Percentiles rank a stretch among this genome's conserved stretches.
phyloP scores from a whole-genome alignment of 192 early-diverging fungal genomes.

The Entomortierella beljakovae region DNA sequence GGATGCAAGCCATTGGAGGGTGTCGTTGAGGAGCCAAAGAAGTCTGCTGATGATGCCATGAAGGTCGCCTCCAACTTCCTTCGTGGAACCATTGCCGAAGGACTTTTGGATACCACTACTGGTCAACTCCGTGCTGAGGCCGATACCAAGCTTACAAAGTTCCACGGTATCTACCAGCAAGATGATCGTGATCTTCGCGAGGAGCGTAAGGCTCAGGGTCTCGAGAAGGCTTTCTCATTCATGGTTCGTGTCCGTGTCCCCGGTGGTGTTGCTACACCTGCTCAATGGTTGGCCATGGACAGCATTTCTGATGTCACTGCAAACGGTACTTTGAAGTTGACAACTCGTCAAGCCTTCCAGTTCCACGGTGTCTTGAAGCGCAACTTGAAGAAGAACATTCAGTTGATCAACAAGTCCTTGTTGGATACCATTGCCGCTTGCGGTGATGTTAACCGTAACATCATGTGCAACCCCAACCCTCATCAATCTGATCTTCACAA shows the following conservation, averaged over 20 bases:
- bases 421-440: constrained; percentile 97
- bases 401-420: constrained; percentile 90
- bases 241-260: constrained; percentile 98
- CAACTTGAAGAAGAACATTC: constrained; percentile 88
- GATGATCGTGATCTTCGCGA: constrained; percentile 96
- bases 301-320: constrained; percentile 85
- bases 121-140: constrained; percentile 85
- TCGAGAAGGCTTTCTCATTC: constrained; percentile 94
- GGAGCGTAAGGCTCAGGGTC: constrained; percentile 82
- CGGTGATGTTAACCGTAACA: constrained; percentile 98
- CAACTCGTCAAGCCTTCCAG: constrained; percentile 97
- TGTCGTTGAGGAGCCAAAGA: constrained; percentile 71
- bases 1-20: constrained; percentile 77
- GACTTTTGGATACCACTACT: constrained; percentile 83
- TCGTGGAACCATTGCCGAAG: constrained; percentile 91
- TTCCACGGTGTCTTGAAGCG: constrained; percentile 96
- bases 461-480: constrained; percentile 93
- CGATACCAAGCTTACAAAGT: constrained; percentile 94
- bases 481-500: constrained; percentile 81
- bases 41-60: constrained; percentile 90
- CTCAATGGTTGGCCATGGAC: constrained; percentile 96
- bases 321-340: constrained; percentile 93
- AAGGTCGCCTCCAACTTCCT: constrained; percentile 93
- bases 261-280: constrained; percentile 88
- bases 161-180: constrained; percentile 97